phyloP scores from a whole-genome alignment of 441 rosid genomes.

The Erodium chrysanthum region DNA sequence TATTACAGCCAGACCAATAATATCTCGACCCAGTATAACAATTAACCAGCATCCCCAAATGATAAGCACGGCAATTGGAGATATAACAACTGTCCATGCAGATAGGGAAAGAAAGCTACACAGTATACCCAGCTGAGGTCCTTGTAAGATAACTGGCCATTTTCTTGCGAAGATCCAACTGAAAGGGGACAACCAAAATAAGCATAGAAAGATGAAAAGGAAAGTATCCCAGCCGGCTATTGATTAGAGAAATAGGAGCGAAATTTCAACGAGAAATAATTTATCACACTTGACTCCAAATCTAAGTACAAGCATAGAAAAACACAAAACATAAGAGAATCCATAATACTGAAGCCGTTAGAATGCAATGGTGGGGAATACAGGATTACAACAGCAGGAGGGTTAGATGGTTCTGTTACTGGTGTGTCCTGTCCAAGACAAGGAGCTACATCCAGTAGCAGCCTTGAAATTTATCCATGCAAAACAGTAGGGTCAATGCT shows the following conservation, averaged over 20 bases:
- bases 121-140: constrained; percentile 72
- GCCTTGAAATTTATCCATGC: too few relatives aligned
- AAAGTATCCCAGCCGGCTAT: neutral
- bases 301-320: too few relatives aligned
- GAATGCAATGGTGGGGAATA: too few relatives aligned
- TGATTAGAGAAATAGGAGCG: neutral
- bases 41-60: constrained; percentile 90
- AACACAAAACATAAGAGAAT: too few relatives aligned
- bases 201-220: constrained; percentile 4
- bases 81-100: constrained; percentile 77
- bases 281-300: too few relatives aligned
- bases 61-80: constrained; percentile 77
- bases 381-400: too few relatives aligned
- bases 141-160: constrained; percentile 85
- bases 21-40: constrained; percentile 65
- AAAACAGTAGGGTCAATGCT: too few relatives aligned
- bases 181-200: constrained; percentile 25
- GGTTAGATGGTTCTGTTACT: too few relatives aligned
- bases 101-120: constrained; percentile 63
- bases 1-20: constrained; percentile 88
- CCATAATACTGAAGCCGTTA: too few relatives aligned
- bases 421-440: too few relatives aligned
- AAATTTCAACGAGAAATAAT: neutral
- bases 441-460: too few relatives aligned
- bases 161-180: constrained; percentile 99